Evolutionary conservation across 129 eudicot genomes (phyloP), one percentile per base, ranked within the genome.

Genomic region (Glebionis coronaria): DNA sequence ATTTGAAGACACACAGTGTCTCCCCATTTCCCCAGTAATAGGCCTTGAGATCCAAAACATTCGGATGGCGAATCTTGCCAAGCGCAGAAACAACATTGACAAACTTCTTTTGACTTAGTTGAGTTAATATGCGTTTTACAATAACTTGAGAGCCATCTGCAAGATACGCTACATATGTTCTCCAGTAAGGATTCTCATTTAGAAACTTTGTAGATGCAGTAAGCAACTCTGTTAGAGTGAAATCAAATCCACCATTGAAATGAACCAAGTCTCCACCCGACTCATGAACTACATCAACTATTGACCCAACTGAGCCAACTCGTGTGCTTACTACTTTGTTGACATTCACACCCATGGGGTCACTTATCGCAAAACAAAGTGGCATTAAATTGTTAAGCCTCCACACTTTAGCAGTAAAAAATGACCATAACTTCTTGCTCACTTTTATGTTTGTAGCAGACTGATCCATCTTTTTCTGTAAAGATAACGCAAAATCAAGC

Each of bases 11-110:
- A 14, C 79, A 81, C 70, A 86, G 73, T 74, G 84, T 78, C 44
- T 86, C 94, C 20, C 88, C 94, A 55, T 79, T 83, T 11, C 86
- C 88, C 55, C 82, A 45, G 58, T 86, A 83, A 63, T 78, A 86
- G 47, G 86, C 88, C 65, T 85, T 86, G 49, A 86, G 72, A 5
- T 87, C 84, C 46, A 86, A 62, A 15, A 86, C 86, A 61, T 86
- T 80, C 1, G 82, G 80, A 63, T 86, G 89, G 35, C 88, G 74
- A 28, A 86, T 75, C 52, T 83, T 83, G 13, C 94, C 89, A 62
- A 86, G 82, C 0, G 50, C 65, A 75, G 73, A 80, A 44, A 75
- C 84, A 73, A 78, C 82, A 46, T 58, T 67, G 72, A 75, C 94
- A 56, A 83, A 86, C 44, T 86, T 84, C 47, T 66, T 66, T 50